These are phyloP conservation scores for Aspergillus novoparasiticus DNA, from an alignment of 2,329 filamentous ascomycete species.

Conservation along the genomic window DNA sequence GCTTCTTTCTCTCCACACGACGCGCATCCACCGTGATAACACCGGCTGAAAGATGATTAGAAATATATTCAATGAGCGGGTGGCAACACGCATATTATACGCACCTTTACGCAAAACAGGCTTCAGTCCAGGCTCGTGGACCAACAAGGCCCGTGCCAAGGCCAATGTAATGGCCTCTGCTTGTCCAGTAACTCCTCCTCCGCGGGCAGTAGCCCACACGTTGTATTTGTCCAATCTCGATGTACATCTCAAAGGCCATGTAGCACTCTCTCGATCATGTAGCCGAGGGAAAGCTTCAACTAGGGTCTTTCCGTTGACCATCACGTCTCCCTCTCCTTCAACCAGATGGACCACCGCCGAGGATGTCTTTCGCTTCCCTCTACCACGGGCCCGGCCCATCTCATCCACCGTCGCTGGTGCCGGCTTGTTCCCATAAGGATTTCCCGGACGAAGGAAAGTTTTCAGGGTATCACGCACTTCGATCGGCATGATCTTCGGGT, in stretches of 20 bases:
- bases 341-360: constrained; percentile 84
- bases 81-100: constrained; percentile 39
- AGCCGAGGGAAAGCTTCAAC: constrained; percentile 79
- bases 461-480: constrained; percentile 68
- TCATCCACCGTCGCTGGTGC: constrained; percentile 69
- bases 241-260: constrained; percentile 86
- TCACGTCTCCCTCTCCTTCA: constrained; percentile 85
- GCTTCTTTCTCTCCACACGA: constrained; percentile 96
- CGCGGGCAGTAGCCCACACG: constrained; percentile 80
- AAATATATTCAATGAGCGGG: constrained; percentile 4
- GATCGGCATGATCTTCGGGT: constrained; percentile 72
- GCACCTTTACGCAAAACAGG: constrained; percentile 83
- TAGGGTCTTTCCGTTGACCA: constrained; percentile 88
- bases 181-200: constrained; percentile 91
- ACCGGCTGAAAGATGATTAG: constrained; percentile 66
- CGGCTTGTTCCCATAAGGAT: constrained; percentile 67
- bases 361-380: constrained; percentile 85
- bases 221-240: constrained; percentile 94
- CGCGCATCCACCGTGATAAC: constrained; percentile 89
- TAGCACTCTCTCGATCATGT: constrained; percentile 90
- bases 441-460: constrained; percentile 73
- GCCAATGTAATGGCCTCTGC: constrained; percentile 92
- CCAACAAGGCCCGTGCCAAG: constrained; percentile 81
- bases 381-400: constrained; percentile 75
- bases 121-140: constrained; percentile 92